These are phyloP conservation scores for Kwoniella dendrophila DNA, from an alignment of 768 basidiomycete species.

Conservation along the genomic window DNA sequence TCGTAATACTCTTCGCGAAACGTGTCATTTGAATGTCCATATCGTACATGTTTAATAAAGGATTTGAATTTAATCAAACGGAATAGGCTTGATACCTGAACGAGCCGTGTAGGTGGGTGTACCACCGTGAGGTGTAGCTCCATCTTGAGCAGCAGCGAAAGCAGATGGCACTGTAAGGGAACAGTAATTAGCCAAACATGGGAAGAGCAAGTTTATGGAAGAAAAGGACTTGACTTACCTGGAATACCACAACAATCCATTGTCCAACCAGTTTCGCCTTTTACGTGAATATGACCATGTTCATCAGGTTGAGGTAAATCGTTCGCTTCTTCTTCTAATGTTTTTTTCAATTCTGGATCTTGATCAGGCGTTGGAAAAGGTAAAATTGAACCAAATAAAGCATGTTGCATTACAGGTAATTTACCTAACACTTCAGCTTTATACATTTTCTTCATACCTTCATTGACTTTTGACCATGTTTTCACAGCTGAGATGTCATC, in stretches of 20 bases:
- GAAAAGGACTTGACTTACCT: constrained; percentile 31
- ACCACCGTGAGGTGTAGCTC: constrained; percentile 17
- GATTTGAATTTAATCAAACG: constrained; percentile 43
- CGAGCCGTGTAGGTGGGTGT: constrained; percentile 30
- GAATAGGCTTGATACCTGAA: constrained; percentile 52
- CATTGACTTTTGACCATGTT: constrained; percentile 90
- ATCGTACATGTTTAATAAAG: background rate
- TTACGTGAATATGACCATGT: constrained; percentile 49
- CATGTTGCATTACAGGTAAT: constrained; percentile 94
- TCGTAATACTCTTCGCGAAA: too few relatives aligned
- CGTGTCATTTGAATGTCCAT: too few relatives aligned
- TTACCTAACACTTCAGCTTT: constrained; percentile 91
- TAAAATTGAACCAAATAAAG: constrained; percentile 84
- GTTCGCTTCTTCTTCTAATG: constrained; percentile 35
- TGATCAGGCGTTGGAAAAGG: constrained; percentile 47
- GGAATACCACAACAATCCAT: constrained; percentile 57
- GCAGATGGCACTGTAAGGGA: constrained; percentile 50
- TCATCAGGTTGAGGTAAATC: constrained; percentile 25
- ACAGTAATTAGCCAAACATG: background rate
- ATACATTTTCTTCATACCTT: constrained; percentile 98
- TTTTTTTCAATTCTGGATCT: constrained; percentile 32
- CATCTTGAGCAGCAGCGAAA: constrained; percentile 45
- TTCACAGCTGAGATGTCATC: constrained; percentile 89
- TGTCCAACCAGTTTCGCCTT: constrained; percentile 50
- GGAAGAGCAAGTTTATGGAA: background rate